Base-by-base conservation (phyloP, 2,329 filamentous ascomycete species). In the Penicillium sp. region DNA sequence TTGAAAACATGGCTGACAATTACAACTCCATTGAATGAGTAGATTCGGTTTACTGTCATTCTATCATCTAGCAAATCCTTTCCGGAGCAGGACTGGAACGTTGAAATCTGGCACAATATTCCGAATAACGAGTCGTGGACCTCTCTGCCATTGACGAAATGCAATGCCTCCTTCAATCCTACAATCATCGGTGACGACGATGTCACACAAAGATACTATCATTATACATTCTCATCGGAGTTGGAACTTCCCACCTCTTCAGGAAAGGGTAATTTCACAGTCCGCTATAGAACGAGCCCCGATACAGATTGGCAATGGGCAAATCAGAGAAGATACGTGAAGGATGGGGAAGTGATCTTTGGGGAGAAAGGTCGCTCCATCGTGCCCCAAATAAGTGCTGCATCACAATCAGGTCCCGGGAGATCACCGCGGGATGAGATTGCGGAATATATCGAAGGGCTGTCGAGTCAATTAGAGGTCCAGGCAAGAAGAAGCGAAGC, bases 61-160 rank as follows among this genome's bases (percentile, higher is more conserved):
- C 78, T 96, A 30, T 86, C 92, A 63, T 83, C 87, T 43, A 82
- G 83, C 42, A 71, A 70, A 21, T 77, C 76, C 35, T 80, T 81
- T 47, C 77, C 78, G 7, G 74, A 81, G 16, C 76, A 83, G 59
- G 65, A 78, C 20, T 94, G 89, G 87, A 82, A 94, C 63, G 82
- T 91, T 30, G 83, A 83, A 16, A 72, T 95, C 7, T 96, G 91
- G 90, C 84, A 90, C 60, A 85, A 88, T 63, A 81, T 82, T 52
- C 77, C 69, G 35, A 30, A 59, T 14, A 78, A 62, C 78, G 81
- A 84, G 59, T 73, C 72, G 75, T 92, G 78, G 82, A 75, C 67
- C 5, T 81, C 87, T 21, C 76, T 83, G 18, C 74, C 75, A 24
- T 74, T 94, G 2, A 77, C 83, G 52, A 64, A 69, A 30, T 68